These are phyloP conservation scores for Penicillium simplicissimum DNA, from an alignment of 495 filamentous ascomycete genomes.

Conservation along the genomic window DNA sequence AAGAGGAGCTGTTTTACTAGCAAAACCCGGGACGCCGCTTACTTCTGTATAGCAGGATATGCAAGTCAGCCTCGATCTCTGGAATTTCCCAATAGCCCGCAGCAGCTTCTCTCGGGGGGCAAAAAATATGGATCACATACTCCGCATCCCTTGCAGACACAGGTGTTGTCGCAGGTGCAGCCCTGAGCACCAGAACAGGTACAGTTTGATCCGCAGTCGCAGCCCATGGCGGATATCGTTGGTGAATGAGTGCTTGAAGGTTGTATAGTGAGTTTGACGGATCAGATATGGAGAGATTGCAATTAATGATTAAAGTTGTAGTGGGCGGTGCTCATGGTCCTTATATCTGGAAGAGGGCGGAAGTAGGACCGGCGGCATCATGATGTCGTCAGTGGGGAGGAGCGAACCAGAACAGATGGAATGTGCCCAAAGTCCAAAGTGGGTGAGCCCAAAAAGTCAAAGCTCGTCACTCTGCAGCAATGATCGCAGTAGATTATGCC, in stretches of 20 bases:
- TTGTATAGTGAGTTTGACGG: background rate
- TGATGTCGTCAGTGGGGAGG: slow-evolving; percentile 30
- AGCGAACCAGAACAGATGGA: background rate
- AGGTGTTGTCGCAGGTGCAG: slow-evolving; percentile 43
- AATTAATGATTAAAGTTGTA: background rate
- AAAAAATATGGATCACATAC: slow-evolving; percentile 34
- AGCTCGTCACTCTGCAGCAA: background rate
- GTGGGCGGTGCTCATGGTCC: background rate
- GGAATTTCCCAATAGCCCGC: background rate
- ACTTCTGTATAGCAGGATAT: background rate
- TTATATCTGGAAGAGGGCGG: slow-evolving; percentile 4
- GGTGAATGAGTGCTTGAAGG: background rate
- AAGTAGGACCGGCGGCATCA: slow-evolving; percentile 21
- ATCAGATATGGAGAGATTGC: background rate
- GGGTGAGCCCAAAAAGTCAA: background rate
- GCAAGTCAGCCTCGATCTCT: background rate
- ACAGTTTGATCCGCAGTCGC: slow-evolving; percentile 43
- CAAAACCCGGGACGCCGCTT: background rate
- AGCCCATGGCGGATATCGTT: slow-evolving; percentile 33
- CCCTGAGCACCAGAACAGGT: slow-evolving; percentile 37
- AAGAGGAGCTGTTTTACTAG: background rate
- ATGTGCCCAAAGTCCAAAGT: background rate
- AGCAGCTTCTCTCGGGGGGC: background rate
- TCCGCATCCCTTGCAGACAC: slow-evolving; percentile 49
- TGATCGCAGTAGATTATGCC: background rate